Conservation (phyloP, 305 asterid species). For the Solanum hybrid region DNA sequence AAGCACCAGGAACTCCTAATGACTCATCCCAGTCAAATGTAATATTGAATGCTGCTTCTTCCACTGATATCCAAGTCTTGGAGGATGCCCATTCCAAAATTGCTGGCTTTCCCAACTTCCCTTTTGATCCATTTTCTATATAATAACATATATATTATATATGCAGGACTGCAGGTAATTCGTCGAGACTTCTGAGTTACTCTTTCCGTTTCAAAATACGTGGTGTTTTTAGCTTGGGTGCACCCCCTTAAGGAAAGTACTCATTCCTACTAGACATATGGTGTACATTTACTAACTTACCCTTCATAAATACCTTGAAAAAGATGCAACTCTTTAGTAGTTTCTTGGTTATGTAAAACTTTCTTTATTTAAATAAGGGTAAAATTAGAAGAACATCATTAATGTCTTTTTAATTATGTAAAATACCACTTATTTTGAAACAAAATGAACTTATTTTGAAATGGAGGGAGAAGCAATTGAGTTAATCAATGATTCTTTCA, state of each 20-base stretch:
- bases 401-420: neutral
- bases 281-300: neutral
- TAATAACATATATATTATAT: neutral
- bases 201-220: neutral
- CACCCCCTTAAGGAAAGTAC: neutral
- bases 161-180: neutral
- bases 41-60: conserved; percentile 35
- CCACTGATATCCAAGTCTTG: conserved; percentile 26
- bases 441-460: neutral
- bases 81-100: conserved; percentile 20
- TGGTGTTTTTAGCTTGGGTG: neutral
- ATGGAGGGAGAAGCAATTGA: neutral
- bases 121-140: conserved; percentile 4
- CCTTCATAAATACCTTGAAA: neutral
- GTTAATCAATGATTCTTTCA: neutral
- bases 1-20: conserved; percentile 71
- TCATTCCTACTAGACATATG: neutral
- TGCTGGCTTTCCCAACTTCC: conserved; percentile 35
- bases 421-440: neutral
- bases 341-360: neutral
- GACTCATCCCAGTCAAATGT: conserved; percentile 53
- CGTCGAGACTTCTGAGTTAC: neutral
- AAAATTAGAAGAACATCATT: neutral
- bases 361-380: neutral
- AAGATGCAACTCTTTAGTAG: neutral